These are phyloP conservation scores for Closterium sp. DNA, from an alignment of 139 green algal species.

Conservation along the genomic window DNA sequence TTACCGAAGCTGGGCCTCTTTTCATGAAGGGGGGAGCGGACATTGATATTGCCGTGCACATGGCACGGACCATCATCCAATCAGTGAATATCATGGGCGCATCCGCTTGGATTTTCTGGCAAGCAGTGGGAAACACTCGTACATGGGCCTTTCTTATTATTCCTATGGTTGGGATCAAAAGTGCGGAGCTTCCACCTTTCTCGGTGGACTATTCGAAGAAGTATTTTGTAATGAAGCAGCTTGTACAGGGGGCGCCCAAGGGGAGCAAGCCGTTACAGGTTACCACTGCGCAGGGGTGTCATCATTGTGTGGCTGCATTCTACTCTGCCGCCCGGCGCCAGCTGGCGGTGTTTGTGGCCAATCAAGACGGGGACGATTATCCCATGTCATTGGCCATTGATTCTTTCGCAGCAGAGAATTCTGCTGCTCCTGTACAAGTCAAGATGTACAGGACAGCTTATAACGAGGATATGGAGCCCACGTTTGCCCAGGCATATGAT, in stretches of 20 bases:
- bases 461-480: background rate
- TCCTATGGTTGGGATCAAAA: background rate
- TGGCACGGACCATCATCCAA: slow-evolving; percentile 21
- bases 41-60: slow-evolving; percentile 20
- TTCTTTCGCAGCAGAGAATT: background rate
- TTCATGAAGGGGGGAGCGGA: slow-evolving; percentile 1
- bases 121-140: slow-evolving; percentile 20
- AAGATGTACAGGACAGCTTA: background rate
- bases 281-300: background rate
- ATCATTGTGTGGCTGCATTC: background rate
- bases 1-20: slow-evolving; percentile 37
- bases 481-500: background rate
- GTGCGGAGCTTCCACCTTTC: background rate
- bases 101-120: slow-evolving; percentile 48
- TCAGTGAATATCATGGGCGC: slow-evolving; percentile 44
- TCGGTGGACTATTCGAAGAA: background rate
- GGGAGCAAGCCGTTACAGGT: background rate
- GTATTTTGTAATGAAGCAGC: background rate
- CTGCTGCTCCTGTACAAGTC: background rate
- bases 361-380: background rate
- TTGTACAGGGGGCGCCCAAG: background rate
- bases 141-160: background rate
- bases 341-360: background rate
- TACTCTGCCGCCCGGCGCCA: background rate
- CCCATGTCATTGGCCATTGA: background rate